A percentile compares a stretch with the other conserved stretches of the same genome.
phyloP scores from a whole-genome alignment of 129 eudicot genomes.

The Helianthus tuberosus region DNA sequence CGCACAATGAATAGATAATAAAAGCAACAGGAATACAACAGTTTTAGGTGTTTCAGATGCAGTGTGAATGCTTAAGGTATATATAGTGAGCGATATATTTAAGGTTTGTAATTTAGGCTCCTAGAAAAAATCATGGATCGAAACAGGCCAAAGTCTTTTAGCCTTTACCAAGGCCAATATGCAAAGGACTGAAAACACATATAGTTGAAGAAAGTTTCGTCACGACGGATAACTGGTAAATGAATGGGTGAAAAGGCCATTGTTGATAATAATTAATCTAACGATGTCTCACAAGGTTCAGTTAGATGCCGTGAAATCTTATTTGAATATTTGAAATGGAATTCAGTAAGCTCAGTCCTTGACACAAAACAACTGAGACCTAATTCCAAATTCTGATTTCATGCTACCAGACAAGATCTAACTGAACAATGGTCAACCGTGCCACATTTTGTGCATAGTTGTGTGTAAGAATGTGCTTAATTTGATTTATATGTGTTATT shows the following conservation, averaged over 20 bases:
- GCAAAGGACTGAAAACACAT: too few relatives aligned
- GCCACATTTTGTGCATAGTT: background rate
- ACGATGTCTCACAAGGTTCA: background rate
- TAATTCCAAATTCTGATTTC: background rate
- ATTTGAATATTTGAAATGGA: background rate
- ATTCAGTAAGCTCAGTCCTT: background rate
- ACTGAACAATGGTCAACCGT: background rate
- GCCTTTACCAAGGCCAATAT: too few relatives aligned
- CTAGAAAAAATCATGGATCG: too few relatives aligned
- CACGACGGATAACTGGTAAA: slow-evolving; percentile 12
- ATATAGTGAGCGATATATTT: too few relatives aligned
- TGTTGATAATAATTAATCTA: background rate
- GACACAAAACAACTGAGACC: background rate
- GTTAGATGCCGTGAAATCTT: background rate
- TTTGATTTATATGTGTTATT: background rate
- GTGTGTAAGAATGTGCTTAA: background rate
- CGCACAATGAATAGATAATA: too few relatives aligned
- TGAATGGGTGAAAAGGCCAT: background rate
- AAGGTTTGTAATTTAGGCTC: too few relatives aligned
- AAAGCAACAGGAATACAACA: too few relatives aligned
- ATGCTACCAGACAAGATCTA: background rate
- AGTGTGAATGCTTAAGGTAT: too few relatives aligned
- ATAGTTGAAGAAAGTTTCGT: slow-evolving; percentile 5
- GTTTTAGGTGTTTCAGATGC: too few relatives aligned
- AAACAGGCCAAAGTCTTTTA: too few relatives aligned